Evolutionary conservation across 164 flowering plant genomes (phyloP).

Genomic region (Berberis thunbergii): DNA sequence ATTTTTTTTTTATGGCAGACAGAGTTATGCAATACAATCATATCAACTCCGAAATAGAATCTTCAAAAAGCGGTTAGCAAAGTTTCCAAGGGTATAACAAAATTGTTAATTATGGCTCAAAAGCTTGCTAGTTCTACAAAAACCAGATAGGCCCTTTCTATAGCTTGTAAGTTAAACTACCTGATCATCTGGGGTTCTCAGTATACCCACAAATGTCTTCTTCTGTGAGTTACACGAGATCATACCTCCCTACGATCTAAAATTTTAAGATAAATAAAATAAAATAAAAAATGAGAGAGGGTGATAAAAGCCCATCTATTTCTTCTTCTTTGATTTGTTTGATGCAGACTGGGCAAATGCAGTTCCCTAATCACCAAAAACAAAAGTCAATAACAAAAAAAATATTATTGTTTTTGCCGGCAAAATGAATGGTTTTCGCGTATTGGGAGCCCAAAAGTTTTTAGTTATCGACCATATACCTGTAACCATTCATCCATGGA

Average conservation of each 20-base stretch:
- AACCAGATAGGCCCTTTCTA: not conserved
- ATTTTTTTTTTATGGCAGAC: not conserved
- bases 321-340: conserved; percentile 76
- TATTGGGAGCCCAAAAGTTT: not conserved
- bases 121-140: not conserved
- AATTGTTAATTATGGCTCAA: not conserved
- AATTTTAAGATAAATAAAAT: not conserved
- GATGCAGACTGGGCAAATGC: conserved; percentile 58
- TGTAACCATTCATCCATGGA: conserved; percentile 92
- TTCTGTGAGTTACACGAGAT: conserved; percentile 21
- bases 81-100: too few relatives aligned
- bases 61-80: too few relatives aligned
- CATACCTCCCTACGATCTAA: conserved; percentile 1
- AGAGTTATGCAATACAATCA: not conserved
- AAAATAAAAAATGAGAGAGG: not conserved
- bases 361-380: conserved; percentile 52
- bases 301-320: conserved; percentile 22
- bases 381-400: not conserved
- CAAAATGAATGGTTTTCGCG: too few relatives aligned
- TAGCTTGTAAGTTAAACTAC: not conserved
- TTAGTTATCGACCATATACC: conserved; percentile 22
- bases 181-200: conserved; percentile 8
- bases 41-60: not conserved
- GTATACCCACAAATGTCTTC: conserved; percentile 6
- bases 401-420: not conserved